Evolutionary conservation across 352 stramenopile genomes (phyloP).

Genomic region (Globisporangium recalcitrans): DNA sequence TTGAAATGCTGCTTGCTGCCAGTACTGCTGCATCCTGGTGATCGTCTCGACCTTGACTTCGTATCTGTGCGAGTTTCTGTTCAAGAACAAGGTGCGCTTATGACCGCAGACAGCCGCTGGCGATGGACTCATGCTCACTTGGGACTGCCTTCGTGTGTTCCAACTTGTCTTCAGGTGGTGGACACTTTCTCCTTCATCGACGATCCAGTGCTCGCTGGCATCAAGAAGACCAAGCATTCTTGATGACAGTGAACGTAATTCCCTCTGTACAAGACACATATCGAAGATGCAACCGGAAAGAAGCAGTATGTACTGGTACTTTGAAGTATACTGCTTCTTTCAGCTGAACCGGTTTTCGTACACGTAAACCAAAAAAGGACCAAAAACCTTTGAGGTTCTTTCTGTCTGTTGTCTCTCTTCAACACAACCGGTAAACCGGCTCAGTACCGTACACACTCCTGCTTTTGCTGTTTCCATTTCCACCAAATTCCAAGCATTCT

Average conservation of each 20-base stretch:
- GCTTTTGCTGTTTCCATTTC: neutral
- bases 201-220: slow-evolving; percentile 10
- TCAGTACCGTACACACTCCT: too few relatives aligned
- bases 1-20: neutral
- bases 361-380: neutral
- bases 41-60: slow-evolving; percentile 27
- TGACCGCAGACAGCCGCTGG: too few relatives aligned
- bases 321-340: too few relatives aligned
- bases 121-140: too few relatives aligned
- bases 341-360: too few relatives aligned
- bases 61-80: slow-evolving; percentile 32
- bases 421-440: neutral
- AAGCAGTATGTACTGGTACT: too few relatives aligned
- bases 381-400: neutral
- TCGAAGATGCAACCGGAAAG: too few relatives aligned
- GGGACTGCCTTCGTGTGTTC: neutral
- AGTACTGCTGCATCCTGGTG: slow-evolving; percentile 50
- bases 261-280: too few relatives aligned
- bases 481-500: neutral
- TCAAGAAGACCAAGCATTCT: too few relatives aligned
- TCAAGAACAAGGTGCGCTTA: slow-evolving; percentile 36
- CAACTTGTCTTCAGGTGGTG: slow-evolving; percentile 19
- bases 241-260: too few relatives aligned
- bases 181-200: slow-evolving; percentile 30
- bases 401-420: too few relatives aligned